Conservation (phyloP, 2,329 filamentous ascomycete species). For the Ophiobolus disseminans region DNA sequence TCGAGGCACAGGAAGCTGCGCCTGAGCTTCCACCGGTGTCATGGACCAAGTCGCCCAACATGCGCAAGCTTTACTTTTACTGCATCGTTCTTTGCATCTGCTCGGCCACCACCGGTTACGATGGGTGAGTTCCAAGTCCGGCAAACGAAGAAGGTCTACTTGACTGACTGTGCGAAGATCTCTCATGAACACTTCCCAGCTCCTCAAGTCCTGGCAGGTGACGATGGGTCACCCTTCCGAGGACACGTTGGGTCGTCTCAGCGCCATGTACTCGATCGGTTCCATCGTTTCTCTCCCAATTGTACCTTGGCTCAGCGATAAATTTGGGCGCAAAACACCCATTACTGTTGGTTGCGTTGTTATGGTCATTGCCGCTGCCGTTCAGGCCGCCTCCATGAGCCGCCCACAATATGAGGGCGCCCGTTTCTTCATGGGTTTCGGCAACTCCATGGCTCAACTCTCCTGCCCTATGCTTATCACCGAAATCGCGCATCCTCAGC, state of each 20-base stretch:
- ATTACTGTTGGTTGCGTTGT: conserved; percentile 48
- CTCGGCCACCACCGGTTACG: conserved; percentile 61
- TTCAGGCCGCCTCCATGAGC: conserved; percentile 17
- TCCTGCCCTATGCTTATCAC: conserved; percentile 69
- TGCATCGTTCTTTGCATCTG: conserved; percentile 56
- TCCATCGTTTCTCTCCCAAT: conserved; percentile 36
- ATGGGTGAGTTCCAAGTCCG: conserved; percentile 50
- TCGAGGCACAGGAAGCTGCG: conserved; percentile 23
- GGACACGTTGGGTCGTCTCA: conserved; percentile 49
- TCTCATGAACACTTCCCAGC: conserved; percentile 27
- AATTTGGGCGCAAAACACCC: conserved; percentile 45
- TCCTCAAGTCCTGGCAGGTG: conserved; percentile 39
- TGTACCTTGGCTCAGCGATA: conserved; percentile 42
- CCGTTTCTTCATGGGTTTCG: conserved; percentile 68
- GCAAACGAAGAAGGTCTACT: background rate
- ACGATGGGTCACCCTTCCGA: conserved; percentile 43
- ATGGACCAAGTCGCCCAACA: conserved; percentile 21
- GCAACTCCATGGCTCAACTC: conserved; percentile 70
- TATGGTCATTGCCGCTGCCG: conserved; percentile 48
- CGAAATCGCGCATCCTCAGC: conserved; percentile 72
- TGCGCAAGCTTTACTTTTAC: conserved; percentile 62
- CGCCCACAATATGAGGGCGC: conserved; percentile 60
- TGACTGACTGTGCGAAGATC: conserved; percentile 9
- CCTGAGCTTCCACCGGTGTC: conserved; percentile 14
- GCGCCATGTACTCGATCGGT: conserved; percentile 47